Percentiles rank a stretch among this genome's conserved stretches.
Evolutionary conservation across 768 basidiomycete species (phyloP).

Genomic region (Trametes elegans): DNA sequence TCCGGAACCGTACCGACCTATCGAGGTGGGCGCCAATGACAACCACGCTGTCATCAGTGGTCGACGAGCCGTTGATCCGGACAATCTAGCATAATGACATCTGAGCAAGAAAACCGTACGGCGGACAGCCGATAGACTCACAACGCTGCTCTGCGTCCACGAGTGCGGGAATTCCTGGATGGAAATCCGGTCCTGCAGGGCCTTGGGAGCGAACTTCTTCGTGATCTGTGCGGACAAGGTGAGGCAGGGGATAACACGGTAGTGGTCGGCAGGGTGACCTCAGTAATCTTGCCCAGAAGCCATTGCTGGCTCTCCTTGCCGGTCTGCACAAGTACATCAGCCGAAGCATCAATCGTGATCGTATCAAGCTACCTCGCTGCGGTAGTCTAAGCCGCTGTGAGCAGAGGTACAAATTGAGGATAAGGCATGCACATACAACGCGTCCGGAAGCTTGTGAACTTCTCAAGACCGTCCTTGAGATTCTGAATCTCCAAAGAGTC

Average conservation of each 20-base stretch:
- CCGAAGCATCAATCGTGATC: background rate
- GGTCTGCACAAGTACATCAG: constrained; percentile 43
- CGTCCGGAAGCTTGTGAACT: constrained; percentile 71
- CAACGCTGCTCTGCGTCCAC: constrained; percentile 85
- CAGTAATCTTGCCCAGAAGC: constrained; percentile 63
- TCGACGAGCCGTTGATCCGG: constrained; percentile 70
- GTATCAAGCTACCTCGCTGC: constrained; percentile 61
- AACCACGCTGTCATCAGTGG: constrained; percentile 57
- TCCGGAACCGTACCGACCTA: constrained; percentile 43
- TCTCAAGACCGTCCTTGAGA: constrained; percentile 58
- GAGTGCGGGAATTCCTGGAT: constrained; percentile 72
- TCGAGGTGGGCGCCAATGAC: constrained; percentile 83
- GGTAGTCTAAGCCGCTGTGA: constrained; percentile 50
- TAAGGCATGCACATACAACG: constrained; percentile 48
- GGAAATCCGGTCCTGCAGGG: constrained; percentile 55
- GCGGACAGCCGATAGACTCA: constrained; percentile 32
- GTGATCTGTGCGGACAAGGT: constrained; percentile 52
- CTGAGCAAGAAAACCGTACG: constrained; percentile 9
- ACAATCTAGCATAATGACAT: constrained; percentile 50
- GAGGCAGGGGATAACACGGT: constrained; percentile 1
- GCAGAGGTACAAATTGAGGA: constrained; percentile 4
- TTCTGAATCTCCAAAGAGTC: constrained; percentile 66
- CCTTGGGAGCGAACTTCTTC: constrained; percentile 52
- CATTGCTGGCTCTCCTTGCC: constrained; percentile 77
- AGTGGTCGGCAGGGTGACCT: constrained; percentile 41